A percentile compares a stretch with the other conserved stretches of the same genome.
Conservation (phyloP, 768 basidiomycete species). For the Pholiota molesta region DNA sequence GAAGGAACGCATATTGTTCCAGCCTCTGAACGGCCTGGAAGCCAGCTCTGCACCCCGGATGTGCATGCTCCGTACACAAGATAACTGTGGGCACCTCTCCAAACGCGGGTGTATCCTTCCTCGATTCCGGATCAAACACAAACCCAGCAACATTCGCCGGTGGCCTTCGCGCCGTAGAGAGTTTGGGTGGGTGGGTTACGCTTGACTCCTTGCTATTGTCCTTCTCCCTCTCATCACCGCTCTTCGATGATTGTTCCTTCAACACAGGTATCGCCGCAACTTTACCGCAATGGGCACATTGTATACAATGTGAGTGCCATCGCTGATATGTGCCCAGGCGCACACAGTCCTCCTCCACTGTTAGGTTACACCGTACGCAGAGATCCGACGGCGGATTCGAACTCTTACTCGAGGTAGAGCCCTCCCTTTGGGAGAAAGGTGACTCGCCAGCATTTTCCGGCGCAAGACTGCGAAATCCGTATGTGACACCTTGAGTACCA, state of each 20-base stretch:
- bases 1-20: slow-evolving; percentile 96
- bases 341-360: slow-evolving; percentile 97
- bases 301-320: slow-evolving; percentile 96
- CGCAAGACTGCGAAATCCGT: slow-evolving; percentile 91
- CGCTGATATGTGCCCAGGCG: slow-evolving; percentile 94
- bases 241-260: slow-evolving; percentile 58
- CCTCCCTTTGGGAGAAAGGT: slow-evolving; percentile 63
- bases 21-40: slow-evolving; percentile 92
- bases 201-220: slow-evolving; percentile 28
- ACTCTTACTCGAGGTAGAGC: slow-evolving; percentile 48
- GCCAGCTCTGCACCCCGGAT: slow-evolving; percentile 65
- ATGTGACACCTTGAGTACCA: slow-evolving; percentile 87
- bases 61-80: slow-evolving; percentile 79
- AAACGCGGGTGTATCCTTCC: slow-evolving; percentile 69
- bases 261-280: slow-evolving; percentile 62
- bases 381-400: slow-evolving; percentile 88
- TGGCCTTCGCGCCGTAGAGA: slow-evolving; percentile 67
- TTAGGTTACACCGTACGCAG: slow-evolving; percentile 85
- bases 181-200: slow-evolving; percentile 54
- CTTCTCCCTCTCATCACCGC: slow-evolving; percentile 53
- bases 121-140: slow-evolving; percentile 72
- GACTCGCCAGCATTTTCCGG: slow-evolving; percentile 91
- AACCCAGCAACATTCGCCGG: slow-evolving; percentile 84
- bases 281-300: slow-evolving; percentile 81
- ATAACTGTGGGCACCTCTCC: slow-evolving; percentile 75